Evolutionary conservation across 2,329 filamentous ascomycete species (phyloP).

Genomic region (Colletotrichum camelliae): DNA sequence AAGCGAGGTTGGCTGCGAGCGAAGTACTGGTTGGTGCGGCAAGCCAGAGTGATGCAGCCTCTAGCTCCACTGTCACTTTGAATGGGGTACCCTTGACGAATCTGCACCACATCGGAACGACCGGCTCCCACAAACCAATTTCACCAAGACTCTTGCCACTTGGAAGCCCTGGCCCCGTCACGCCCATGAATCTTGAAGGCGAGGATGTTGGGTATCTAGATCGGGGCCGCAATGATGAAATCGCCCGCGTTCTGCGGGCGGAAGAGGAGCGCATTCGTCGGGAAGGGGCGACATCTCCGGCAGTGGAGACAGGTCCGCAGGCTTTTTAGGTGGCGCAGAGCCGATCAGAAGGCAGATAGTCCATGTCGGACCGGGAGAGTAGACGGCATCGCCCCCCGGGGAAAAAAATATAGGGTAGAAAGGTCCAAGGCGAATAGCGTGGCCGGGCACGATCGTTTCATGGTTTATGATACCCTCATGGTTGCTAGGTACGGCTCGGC

Average conservation of each 20-base stretch:
- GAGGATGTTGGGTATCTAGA: constrained; percentile 44
- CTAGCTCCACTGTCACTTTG: constrained; percentile 34
- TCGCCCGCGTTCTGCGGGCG: constrained; percentile 22
- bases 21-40: constrained; percentile 31
- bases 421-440: background rate
- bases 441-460: background rate
- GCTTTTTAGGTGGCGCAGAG: constrained; percentile 27
- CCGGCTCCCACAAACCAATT: constrained; percentile 49
- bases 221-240: constrained; percentile 29
- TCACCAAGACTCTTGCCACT: constrained; percentile 57
- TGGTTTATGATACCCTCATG: constrained; percentile 23
- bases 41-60: constrained; percentile 26
- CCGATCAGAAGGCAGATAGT: background rate
- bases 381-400: background rate
- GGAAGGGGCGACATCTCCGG: constrained; percentile 36
- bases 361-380: background rate
- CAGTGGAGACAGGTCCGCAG: constrained; percentile 34
- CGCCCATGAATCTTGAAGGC: constrained; percentile 61
- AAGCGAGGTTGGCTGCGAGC: constrained; percentile 54
- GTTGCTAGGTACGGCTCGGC: background rate
- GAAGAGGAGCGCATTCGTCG: constrained; percentile 37
- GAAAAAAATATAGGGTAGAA: background rate
- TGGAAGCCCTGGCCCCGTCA: constrained; percentile 65
- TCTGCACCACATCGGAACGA: constrained; percentile 38
- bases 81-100: constrained; percentile 41